Evolutionary conservation across 176 grass and related monocot species (phyloP).

Genomic region (Eleusine coracana): DNA sequence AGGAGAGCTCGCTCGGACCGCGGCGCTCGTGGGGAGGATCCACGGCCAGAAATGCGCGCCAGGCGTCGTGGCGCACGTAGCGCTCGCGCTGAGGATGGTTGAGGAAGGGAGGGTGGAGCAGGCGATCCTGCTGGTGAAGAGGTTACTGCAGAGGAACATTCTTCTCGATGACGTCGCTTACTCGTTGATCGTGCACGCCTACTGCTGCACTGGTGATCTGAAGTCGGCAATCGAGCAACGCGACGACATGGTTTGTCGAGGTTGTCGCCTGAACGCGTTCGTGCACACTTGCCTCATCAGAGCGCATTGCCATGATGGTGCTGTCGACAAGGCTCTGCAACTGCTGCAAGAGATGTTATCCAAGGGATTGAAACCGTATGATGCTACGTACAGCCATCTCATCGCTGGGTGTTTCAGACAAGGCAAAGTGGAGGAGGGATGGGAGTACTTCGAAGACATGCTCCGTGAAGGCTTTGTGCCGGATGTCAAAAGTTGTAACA

Average conservation of each 20-base stretch:
- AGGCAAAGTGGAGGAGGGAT: constrained; percentile 46
- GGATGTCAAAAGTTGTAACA: constrained; percentile 39
- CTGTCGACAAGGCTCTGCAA: constrained; percentile 43
- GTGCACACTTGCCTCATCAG: constrained; percentile 78
- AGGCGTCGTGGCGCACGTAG: constrained; percentile 45
- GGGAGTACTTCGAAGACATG: constrained; percentile 65
- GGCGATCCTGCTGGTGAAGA: constrained; percentile 66
- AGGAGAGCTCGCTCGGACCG: constrained; percentile 52
- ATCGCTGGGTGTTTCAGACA: constrained; percentile 52
- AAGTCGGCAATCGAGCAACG: constrained; percentile 41
- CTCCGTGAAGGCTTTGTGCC: constrained; percentile 58
- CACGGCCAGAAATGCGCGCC: constrained; percentile 63
- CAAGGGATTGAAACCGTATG: constrained; percentile 63
- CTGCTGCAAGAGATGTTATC: constrained; percentile 72
- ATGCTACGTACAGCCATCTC: constrained; percentile 70
- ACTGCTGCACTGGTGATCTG: constrained; percentile 53
- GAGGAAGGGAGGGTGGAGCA: constrained; percentile 59
- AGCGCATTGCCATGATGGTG: constrained; percentile 24
- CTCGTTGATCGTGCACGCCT: constrained; percentile 59
- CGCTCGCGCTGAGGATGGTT: constrained; percentile 55
- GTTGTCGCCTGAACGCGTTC: constrained; percentile 57
- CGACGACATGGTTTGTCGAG: constrained; percentile 63
- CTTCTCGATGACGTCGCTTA: constrained; percentile 63
- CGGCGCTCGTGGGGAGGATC: constrained; percentile 50
- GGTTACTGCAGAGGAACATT: constrained; percentile 83